Evolutionary conservation across 164 flowering plant genomes (phyloP), one percentile per base, ranked within the genome.

Genomic region (Pachysandra terminalis): DNA sequence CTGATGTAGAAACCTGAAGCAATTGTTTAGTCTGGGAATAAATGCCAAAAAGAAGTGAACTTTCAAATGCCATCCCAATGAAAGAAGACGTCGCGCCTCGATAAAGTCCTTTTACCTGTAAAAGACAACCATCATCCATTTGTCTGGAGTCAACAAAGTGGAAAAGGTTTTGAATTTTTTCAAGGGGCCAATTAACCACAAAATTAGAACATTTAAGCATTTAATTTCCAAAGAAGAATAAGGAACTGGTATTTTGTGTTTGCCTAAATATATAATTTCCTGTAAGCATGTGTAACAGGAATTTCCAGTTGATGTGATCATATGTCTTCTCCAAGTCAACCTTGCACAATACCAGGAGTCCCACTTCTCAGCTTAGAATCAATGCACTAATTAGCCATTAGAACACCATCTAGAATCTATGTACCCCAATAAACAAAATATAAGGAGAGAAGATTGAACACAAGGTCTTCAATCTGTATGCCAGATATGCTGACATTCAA

Each of bases 11-110:
- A 68, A 91, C 98, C 98, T 87, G 95, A 59, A 94, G 80, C 28
- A 68, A 61, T 52, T 83, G 87, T 68, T 91, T 94, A 73, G 86
- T 79, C 76, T 85, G 96, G 45, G 96, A 91, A 77, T 94, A 94
- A 63, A 91, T 75, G n/a, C 97, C 97, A 71, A 94, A 94, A 56
- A 85, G 77, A 65, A 94, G 84, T 24, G 97, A 94, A 79, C 98
- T 89, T 81, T 91, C 98, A 71, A 90, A 78, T 56, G 97, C 95
- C 89, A 94, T 74, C 65, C 98, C 98, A 67, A 89, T 62, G 74
- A 91, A 91, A 49, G 98, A 94, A 72, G 98, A 83, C 28, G 96
- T 85, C 69, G 98, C 98, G 19, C 98, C 98, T 65, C 92, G 83
- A 66, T 94, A 94, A 59, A 94, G 96, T 70, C 98, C 98, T 84